Percentiles rank a stretch among this genome's conserved stretches.
These are phyloP conservation scores for Aspergillus hancockii DNA, from an alignment of 495 filamentous ascomycete genomes.

Conservation along the genomic window DNA sequence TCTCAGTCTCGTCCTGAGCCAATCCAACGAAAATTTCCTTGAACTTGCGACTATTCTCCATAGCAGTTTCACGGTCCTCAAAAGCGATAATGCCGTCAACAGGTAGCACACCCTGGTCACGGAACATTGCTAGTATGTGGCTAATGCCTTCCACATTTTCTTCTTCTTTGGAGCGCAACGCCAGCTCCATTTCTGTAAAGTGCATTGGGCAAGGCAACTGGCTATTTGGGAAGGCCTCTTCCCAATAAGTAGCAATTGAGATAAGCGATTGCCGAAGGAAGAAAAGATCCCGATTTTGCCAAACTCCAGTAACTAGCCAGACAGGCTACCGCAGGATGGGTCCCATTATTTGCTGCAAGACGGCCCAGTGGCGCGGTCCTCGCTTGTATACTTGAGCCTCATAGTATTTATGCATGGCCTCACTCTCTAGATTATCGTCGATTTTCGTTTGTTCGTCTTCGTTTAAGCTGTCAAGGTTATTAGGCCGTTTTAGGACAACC, in stretches of 20 bases:
- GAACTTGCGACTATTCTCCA: conserved; percentile 19
- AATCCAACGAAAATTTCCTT: conserved; percentile 28
- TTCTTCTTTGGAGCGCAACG: conserved; percentile 29
- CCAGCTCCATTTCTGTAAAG: conserved; percentile 32
- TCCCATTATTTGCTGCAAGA: conserved; percentile 25
- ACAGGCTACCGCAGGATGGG: conserved; percentile 29
- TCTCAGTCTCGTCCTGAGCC: conserved; percentile 28
- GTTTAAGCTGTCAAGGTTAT: conserved; percentile 28
- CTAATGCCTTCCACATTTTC: conserved; percentile 28
- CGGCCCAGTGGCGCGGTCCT: conserved; percentile 32
- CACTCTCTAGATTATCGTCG: conserved; percentile 28
- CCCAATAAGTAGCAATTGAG: conserved; percentile 24
- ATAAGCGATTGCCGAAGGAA: conserved; percentile 37
- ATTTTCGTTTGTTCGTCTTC: conserved; percentile 27
- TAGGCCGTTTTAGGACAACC: conserved; percentile 27
- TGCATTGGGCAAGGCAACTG: conserved; percentile 31
- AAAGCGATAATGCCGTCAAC: conserved; percentile 32
- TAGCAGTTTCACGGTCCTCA: conserved; percentile 23
- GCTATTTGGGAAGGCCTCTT: conserved; percentile 24
- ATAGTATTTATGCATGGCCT: conserved; percentile 36
- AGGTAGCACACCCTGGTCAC: conserved; percentile 27
- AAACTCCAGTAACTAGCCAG: conserved; percentile 31
- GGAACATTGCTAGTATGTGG: conserved; percentile 27
- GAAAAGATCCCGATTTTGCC: conserved; percentile 37
- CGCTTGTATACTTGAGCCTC: conserved; percentile 27